Conservation (phyloP, 2,329 filamentous ascomycete species). For the Paramyrothecium sp. region DNA sequence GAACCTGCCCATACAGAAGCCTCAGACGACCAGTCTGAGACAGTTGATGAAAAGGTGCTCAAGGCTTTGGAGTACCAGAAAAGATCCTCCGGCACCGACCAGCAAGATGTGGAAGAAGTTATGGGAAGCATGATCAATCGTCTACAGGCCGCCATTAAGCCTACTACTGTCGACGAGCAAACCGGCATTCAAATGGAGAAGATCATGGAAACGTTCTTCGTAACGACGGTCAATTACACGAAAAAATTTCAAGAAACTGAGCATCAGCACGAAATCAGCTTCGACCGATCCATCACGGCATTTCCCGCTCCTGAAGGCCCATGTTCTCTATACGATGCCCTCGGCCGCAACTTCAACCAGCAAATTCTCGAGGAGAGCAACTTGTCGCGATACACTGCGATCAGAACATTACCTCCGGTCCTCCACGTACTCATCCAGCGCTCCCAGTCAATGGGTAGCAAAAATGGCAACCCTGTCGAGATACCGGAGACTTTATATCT, state of each 20-base stretch:
- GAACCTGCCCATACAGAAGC: neutral
- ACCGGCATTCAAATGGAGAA: conserved; percentile 77
- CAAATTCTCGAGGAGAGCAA: conserved; percentile 69
- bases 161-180: conserved; percentile 58
- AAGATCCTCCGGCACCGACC: conserved; percentile 56
- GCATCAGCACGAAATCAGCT: conserved; percentile 44
- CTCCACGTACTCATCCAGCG: conserved; percentile 89
- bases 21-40: conserved; percentile 28
- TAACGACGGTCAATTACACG: conserved; percentile 59
- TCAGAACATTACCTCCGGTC: conserved; percentile 76
- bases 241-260: conserved; percentile 46
- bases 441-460: conserved; percentile 69
- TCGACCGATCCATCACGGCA: conserved; percentile 63
- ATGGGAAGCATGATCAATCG: conserved; percentile 91
- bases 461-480: conserved; percentile 74
- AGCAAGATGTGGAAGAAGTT: conserved; percentile 96
- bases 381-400: conserved; percentile 64
- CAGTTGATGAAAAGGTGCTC: conserved; percentile 45
- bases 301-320: conserved; percentile 49
- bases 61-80: conserved; percentile 45
- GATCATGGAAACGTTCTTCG: conserved; percentile 70
- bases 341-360: conserved; percentile 82
- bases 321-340: conserved; percentile 75
- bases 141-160: conserved; percentile 82
- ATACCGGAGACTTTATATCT: conserved; percentile 83